Evolutionary conservation across 176 grass and related monocot species (phyloP), one percentile per base, ranked within the genome.

Genomic region (Hordeum marinum): DNA sequence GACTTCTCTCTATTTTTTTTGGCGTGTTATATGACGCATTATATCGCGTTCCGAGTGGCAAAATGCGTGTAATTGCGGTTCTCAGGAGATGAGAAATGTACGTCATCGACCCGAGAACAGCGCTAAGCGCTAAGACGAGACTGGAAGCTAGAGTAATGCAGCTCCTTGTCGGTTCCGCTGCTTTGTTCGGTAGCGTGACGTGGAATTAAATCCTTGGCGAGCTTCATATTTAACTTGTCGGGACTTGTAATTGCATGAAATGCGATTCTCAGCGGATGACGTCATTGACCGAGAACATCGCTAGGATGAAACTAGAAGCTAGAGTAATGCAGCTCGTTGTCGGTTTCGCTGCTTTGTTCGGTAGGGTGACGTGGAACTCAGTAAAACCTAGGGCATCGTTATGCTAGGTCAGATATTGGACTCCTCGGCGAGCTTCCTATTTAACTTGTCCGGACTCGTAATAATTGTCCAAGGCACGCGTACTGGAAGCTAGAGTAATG

Each of bases 231-330:
- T 43, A 20, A 45, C 5, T 9, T 81, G 4, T 41, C 68, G 13
- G 26, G 46, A 68, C 46, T 57, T 84, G 69, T 43, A 84, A 84
- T 68, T 86, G 27, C 25, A 21, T 68, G 82, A 62, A 79, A 82
- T 83, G 87, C 24, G 61, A 25, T 63, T 86, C 12, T 55, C 8
- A 2, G 61, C n/a, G 48, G 67, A 39, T 78, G 14, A 35, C 15
- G n/a, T 3, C 9, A 36, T 14, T 8, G 11, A 14, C 12, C 23
- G 45, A 71, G 50, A 50, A 45, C 18, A 23, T 12, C 8, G 42
- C 40, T 45, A 79, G 58, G 4, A 55, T 54, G 69, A 41, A 14
- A n/a, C n/a, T n/a, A n/a, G n/a, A n/a, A n/a, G n/a, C n/a, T n/a
- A n/a, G n/a, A n/a, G n/a, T n/a, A n/a, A n/a, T n/a, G n/a, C n/a